A percentile compares a stretch with the other conserved stretches of the same genome.
Evolutionary conservation across 805 yeast species (phyloP).

Genomic region (Metschnikowia gruessii): DNA sequence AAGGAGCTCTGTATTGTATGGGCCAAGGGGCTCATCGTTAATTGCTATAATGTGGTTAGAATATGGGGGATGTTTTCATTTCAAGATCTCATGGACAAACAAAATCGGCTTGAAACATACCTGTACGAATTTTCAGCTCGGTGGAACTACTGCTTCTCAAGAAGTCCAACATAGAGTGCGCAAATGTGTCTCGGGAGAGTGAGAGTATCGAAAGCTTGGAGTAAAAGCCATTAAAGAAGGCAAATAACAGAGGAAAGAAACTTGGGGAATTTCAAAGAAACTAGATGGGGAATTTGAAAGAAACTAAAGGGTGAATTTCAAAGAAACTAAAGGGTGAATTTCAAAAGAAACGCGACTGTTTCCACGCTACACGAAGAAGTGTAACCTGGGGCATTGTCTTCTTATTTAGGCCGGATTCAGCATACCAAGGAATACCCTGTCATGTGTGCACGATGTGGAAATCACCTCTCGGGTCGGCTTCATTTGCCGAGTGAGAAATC

Average conservation of each 20-base stretch:
- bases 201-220: not conserved
- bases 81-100: not conserved
- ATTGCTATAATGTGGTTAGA: constrained; percentile 37
- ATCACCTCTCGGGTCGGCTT: constrained; percentile 1
- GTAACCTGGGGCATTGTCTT: not conserved
- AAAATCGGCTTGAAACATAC: constrained; percentile 8
- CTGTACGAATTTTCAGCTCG: constrained; percentile 15
- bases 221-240: not conserved
- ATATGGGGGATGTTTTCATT: not conserved
- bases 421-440: not conserved
- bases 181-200: not conserved
- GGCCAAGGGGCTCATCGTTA: constrained; percentile 52
- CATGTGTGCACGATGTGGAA: constrained; percentile 1
- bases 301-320: too few species aligned
- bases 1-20: constrained; percentile 53
- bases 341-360: too few species aligned
- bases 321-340: too few species aligned
- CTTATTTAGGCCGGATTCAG: not conserved
- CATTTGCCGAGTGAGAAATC: not conserved
- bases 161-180: constrained; percentile 7
- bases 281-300: not conserved
- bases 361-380: not conserved
- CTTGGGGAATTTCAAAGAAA: not conserved
- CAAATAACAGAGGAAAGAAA: not conserved
- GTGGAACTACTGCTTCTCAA: constrained; percentile 5